A percentile compares a stretch with the other conserved stretches of the same genome.
phyloP scores from a whole-genome alignment of 2,329 filamentous ascomycete species.

The Aspergillus novofumigatus region DNA sequence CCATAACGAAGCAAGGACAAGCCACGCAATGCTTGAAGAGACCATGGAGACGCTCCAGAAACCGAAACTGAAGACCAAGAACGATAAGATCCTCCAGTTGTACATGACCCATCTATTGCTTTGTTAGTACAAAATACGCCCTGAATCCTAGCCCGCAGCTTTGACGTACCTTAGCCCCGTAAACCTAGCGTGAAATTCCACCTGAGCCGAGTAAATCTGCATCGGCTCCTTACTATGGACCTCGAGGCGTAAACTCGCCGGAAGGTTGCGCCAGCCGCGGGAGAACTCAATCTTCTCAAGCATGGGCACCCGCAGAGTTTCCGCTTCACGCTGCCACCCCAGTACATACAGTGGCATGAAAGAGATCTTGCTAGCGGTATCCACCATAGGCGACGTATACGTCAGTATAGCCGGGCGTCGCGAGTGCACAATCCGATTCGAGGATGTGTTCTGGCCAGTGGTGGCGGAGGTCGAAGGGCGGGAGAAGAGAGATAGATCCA shows the following conservation, averaged over 20 bases:
- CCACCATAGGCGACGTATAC: slow-evolving; percentile 68
- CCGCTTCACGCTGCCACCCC: slow-evolving; percentile 60
- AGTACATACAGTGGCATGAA: slow-evolving; percentile 67
- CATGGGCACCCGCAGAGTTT: slow-evolving; percentile 63
- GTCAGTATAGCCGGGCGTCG: slow-evolving; percentile 74
- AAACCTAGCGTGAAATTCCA: slow-evolving; percentile 71
- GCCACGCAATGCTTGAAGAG: slow-evolving; percentile 64
- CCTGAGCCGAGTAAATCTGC: slow-evolving; percentile 68
- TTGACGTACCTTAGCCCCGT: slow-evolving; percentile 58
- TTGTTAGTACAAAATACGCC: slow-evolving; percentile 14
- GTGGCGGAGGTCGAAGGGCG: slow-evolving; percentile 35
- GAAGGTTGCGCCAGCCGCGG: slow-evolving; percentile 50
- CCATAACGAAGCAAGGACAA: slow-evolving; percentile 46
- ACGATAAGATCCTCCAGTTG: slow-evolving; percentile 67
- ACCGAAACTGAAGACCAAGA: slow-evolving; percentile 60
- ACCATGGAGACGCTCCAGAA: slow-evolving; percentile 77
- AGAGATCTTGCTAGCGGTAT: slow-evolving; percentile 56
- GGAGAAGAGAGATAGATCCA: slow-evolving; percentile 68
- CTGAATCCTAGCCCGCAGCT: not conserved
- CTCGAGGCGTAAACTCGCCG: slow-evolving; percentile 57
- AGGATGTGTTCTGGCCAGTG: slow-evolving; percentile 26
- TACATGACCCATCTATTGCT: slow-evolving; percentile 73
- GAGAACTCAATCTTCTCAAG: slow-evolving; percentile 69
- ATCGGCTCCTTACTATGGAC: slow-evolving; percentile 65
- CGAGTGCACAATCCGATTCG: slow-evolving; percentile 55